Conservation (phyloP, 768 basidiomycete genomes). For the Cytidiella melzeri region DNA sequence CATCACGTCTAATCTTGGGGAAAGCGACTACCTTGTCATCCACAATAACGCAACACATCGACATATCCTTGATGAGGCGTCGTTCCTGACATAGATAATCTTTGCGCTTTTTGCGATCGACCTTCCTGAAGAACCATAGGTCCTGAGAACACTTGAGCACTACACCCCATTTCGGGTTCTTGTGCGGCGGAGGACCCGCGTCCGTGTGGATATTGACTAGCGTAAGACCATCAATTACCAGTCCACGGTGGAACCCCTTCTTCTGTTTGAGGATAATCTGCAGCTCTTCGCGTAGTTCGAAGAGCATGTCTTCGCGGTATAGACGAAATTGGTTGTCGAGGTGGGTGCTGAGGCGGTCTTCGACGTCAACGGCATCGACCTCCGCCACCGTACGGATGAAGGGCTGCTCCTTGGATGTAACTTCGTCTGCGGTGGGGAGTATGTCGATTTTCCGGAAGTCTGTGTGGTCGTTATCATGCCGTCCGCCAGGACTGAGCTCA, state of each 20-base stretch:
- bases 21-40: slow-evolving; percentile 46
- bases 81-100: slow-evolving; percentile 32
- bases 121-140: slow-evolving; percentile 18
- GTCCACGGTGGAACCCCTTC: slow-evolving; percentile 34
- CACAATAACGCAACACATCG: slow-evolving; percentile 45
- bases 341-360: slow-evolving; percentile 38
- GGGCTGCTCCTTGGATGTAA: slow-evolving; percentile 36
- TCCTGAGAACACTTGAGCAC: slow-evolving; percentile 31
- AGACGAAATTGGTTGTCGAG: slow-evolving; percentile 66
- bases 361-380: slow-evolving; percentile 34
- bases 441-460: slow-evolving; percentile 60
- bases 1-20: slow-evolving; percentile 47
- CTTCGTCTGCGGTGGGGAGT: slow-evolving; percentile 56
- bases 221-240: slow-evolving; percentile 32
- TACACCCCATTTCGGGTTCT: slow-evolving; percentile 30
- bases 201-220: slow-evolving; percentile 32
- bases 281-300: slow-evolving; percentile 52
- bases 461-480: slow-evolving; percentile 64
- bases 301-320: slow-evolving; percentile 56
- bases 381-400: slow-evolving; percentile 42
- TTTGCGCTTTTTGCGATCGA: slow-evolving; percentile 32
- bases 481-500: slow-evolving; percentile 46
- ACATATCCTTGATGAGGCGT: slow-evolving; percentile 46
- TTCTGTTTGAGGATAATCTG: slow-evolving; percentile 34
- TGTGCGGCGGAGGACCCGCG: slow-evolving; percentile 17